Base-by-base conservation (phyloP, 345 rosid species). In the Limnanthes douglasii region DNA sequence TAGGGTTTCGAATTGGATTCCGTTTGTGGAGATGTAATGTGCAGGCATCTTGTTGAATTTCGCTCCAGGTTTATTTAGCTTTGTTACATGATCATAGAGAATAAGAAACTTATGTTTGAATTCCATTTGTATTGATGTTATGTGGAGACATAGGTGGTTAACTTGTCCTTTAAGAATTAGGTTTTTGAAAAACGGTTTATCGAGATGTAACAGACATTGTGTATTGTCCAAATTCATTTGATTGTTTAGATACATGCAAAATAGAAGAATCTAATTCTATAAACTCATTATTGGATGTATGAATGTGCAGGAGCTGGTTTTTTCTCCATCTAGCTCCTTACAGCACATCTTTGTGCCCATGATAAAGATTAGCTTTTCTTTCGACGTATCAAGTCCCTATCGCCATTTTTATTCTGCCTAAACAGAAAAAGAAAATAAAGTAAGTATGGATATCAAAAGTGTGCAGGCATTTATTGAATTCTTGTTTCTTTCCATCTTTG, bases 391-490 rank as follows among this genome's bases (percentile, higher is more conserved):
- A 26, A 8, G n/a, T 26, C 30, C 30, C 6, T 26, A 5, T 8
- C 11, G 1, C 33, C 11, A 15, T 2, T 5, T 31, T 31, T 11
- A 11, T 11, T 4, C 15, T n/a, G n/a, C 15, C 15, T n/a, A 31
- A 11, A 13, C 15, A 2, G 35, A 11, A 11, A 11, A n/a, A 11
- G 35, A 4, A 31, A 31, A 18, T 1, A 11, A 8, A 30, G 34
- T 8, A 2, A 11, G 17, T 11, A 31, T 43, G 36, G 26, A 35
- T 28, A 24, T 28, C 8, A 20, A 38, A 10, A 8, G 5, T 43
- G 18, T 43, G 56, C 39, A 56, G 61, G 61, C 43, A 56, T 42
- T n/a, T n/a, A n/a, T n/a, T n/a, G n/a, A n/a, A n/a, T n/a, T n/a
- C n/a, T n/a, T n/a, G n/a, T n/a, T n/a, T n/a, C n/a, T n/a, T n/a